A percentile compares a stretch with the other conserved stretches of the same genome.
phyloP scores from a whole-genome alignment of 352 stramenopile species.

The Achlya hypogyna region DNA sequence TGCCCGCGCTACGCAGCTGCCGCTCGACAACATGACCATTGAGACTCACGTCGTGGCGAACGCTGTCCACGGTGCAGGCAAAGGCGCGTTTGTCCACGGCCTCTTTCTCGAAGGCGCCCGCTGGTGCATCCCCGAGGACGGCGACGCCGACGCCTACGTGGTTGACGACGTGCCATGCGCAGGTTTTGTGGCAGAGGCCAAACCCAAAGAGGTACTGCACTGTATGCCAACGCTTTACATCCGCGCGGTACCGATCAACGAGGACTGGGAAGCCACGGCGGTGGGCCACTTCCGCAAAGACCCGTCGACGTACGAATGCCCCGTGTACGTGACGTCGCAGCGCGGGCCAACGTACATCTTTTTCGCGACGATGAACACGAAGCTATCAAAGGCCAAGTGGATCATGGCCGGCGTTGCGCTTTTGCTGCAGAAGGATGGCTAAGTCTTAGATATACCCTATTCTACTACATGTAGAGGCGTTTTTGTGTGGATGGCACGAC shows the following conservation, averaged over 20 bases:
- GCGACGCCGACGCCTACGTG: constrained; percentile 69
- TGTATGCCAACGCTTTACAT: constrained; percentile 87
- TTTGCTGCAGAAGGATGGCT: constrained; percentile 89
- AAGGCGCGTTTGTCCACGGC: constrained; percentile 91
- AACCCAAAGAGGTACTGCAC: constrained; percentile 87
- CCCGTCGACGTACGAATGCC: constrained; percentile 88
- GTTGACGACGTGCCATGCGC: constrained; percentile 79
- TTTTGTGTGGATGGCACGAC: no score
- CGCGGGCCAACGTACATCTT: constrained; percentile 95
- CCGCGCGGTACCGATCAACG: constrained; percentile 87
- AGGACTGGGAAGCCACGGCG: constrained; percentile 88
- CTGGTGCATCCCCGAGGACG: constrained; percentile 75
- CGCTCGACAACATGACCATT: constrained; percentile 90
- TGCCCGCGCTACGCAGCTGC: constrained; percentile 70
- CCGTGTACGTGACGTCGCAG: constrained; percentile 94
- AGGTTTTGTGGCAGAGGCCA: constrained; percentile 81
- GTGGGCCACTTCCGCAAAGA: constrained; percentile 90
- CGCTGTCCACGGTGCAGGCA: constrained; percentile 37
- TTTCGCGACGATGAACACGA: constrained; percentile 90
- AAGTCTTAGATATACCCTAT: constrained; percentile 25
- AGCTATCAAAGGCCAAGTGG: constrained; percentile 83
- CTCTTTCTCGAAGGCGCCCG: constrained; percentile 92
- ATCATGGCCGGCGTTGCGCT: constrained; percentile 87
- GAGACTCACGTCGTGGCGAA: constrained; percentile 91
- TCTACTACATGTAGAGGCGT: no score